These are phyloP conservation scores for Hevea brasiliensis DNA, from an alignment of 345 rosid species.

Conservation along the genomic window DNA sequence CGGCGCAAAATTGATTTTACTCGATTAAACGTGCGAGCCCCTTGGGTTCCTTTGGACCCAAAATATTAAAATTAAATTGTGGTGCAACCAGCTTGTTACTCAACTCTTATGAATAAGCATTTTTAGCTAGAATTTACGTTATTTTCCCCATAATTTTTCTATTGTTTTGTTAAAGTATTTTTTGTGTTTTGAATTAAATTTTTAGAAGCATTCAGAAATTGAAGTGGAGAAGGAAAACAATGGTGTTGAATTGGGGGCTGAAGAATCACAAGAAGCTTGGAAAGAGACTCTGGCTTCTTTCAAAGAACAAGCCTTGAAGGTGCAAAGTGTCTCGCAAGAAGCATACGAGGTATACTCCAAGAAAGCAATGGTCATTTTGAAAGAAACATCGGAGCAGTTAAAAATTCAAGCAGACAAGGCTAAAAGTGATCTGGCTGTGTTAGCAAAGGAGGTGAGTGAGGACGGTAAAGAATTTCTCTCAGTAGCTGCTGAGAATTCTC, in stretches of 20 bases:
- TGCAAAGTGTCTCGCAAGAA: conserved; percentile 73
- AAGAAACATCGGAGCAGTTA: conserved; percentile 68
- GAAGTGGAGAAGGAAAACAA: conserved; percentile 61
- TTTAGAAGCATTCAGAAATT: conserved; percentile 52
- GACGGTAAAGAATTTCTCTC: conserved; percentile 68
- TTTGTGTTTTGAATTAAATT: neutral
- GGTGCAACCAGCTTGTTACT: too few species aligned
- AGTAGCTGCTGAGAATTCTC: conserved; percentile 67
- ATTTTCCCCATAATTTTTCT: too few species aligned
- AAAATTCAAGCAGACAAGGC: conserved; percentile 82
- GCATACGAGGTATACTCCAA: conserved; percentile 68
- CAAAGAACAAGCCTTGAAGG: conserved; percentile 73
- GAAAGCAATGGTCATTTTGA: conserved; percentile 53
- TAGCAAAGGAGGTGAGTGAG: conserved; percentile 67
- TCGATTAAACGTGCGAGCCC: too few species aligned
- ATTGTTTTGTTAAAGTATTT: neutral
- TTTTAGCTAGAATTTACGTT: too few species aligned
- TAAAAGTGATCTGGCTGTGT: conserved; percentile 51
- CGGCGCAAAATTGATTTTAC: too few species aligned
- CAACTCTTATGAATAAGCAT: too few species aligned
- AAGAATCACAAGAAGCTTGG: conserved; percentile 83
- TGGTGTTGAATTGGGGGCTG: conserved; percentile 27
- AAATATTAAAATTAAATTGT: too few species aligned
- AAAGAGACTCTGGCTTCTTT: conserved; percentile 63
- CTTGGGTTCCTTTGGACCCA: too few species aligned